These are phyloP conservation scores for Pyrenochaeta sp. DNA, from an alignment of 2,329 filamentous ascomycete genomes.

Conservation along the genomic window DNA sequence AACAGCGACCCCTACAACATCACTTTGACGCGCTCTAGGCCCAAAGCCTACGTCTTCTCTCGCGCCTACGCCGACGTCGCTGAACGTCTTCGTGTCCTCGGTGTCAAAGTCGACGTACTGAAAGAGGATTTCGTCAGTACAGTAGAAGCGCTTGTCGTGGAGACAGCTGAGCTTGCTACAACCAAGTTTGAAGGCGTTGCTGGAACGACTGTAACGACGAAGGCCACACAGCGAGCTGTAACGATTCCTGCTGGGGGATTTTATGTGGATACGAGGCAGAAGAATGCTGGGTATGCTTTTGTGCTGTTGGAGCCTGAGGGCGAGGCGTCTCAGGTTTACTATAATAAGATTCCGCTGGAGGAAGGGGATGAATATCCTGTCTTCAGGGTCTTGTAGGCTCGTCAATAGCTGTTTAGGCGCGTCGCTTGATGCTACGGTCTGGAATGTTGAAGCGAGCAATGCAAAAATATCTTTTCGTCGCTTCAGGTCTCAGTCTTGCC, in stretches of 20 bases:
- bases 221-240: constrained; percentile 16
- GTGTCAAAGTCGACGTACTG: constrained; percentile 30
- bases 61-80: constrained; percentile 30
- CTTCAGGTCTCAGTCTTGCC: too few species aligned
- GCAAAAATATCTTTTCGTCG: background rate
- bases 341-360: constrained; percentile 28
- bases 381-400: constrained; percentile 5
- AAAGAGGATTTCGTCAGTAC: constrained; percentile 22
- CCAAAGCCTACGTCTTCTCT: constrained; percentile 35
- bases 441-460: too few species aligned
- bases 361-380: constrained; percentile 29
- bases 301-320: constrained; percentile 36
- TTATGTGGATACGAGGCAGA: constrained; percentile 31
- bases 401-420: background rate
- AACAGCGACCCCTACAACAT: constrained; percentile 24
- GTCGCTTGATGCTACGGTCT: too few species aligned
- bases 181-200: constrained; percentile 32
- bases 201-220: constrained; percentile 27
- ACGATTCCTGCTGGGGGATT: constrained; percentile 29
- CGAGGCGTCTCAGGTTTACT: constrained; percentile 29
- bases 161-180: constrained; percentile 18
- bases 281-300: constrained; percentile 36
- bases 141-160: constrained; percentile 31
- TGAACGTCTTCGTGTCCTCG: constrained; percentile 26
- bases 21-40: constrained; percentile 25